Evolutionary conservation across 805 yeast genomes (phyloP), one percentile per base, ranked within the genome.

Genomic region (Metschnikowia matae): DNA sequence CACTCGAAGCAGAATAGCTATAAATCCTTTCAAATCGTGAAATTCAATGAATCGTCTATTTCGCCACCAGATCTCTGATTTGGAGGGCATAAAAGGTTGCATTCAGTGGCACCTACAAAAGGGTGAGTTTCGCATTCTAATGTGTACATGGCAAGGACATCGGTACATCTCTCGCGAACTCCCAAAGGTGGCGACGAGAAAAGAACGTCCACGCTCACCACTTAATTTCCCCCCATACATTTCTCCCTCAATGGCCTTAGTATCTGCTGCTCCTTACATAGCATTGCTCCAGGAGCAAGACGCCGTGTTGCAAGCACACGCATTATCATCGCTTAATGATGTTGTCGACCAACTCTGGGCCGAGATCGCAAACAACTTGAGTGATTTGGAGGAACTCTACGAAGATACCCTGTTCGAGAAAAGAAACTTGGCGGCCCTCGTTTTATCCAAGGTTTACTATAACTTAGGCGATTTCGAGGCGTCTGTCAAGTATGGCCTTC

Each of bases 291-390:
- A 83, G 54, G 99, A 94, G 71, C 77, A 83, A 7, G 97, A 94
- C 66, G 71, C 79, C 45, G 69, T 78, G 47, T 80, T 94, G 58
- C 91, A 89, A 67, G 76, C 85, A 34, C 88, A 89, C 65, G 99
- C 98, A 17, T 78, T 94, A 63, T 74, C 84, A 50, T 84, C 96
- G 17, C 80, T 94, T 57, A 87, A 90, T 65, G 79, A 73, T 26
- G 80, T 87, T 46, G 97, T 89, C 46, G 96, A 90, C 71, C 91
- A 89, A 68, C 78, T 89, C 52, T 94, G 99, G 99, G 89, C 99
- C 2, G 98, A 94, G 73, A 87, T 94, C 51, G 96, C 99, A 51
- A 94, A 94, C 70, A 84, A 80, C 62, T 81, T 94, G 54, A 75
- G 88, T 29, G 90, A 87, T 49, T 87, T 94, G 62, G 99, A 94